Base-by-base conservation (phyloP, 768 basidiomycete genomes). In the Boletellus ananiceps region DNA sequence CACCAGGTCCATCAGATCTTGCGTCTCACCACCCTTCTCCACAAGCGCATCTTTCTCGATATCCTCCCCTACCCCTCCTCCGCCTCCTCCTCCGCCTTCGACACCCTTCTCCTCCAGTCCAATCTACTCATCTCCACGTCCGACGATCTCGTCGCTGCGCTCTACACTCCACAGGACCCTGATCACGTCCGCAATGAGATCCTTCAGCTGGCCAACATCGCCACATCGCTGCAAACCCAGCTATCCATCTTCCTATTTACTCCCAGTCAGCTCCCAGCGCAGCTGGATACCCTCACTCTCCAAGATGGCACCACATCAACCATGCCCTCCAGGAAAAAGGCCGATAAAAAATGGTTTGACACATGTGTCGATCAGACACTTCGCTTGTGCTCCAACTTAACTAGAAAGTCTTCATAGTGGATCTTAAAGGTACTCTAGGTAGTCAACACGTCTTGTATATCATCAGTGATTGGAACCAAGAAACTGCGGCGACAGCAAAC, bases 101-200 rank as follows among this genome's bases (percentile, higher is more conserved):
- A 86, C 58, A 46, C 57, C 18, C 69, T 90, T 5, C 72, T 77
- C 14, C 34, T 60, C 3, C 69, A 69, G 8, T 88, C 86, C 3
- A 69, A 76, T 27, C 58, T 65, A 7, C 71, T 87, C 18, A 71
- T 84, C 15, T 62, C 74, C 41, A 72, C 77, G 3, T 73, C 78
- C 4, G 88, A 90, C 60, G 84, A 90, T 35, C 69, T 88, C 46
- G 75, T 84, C 18, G 74, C 83, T n/a, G 68, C 81, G 2, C 67
- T 86, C 35, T 86, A 89, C 60, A 53, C 77, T 0, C 84, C 85
- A 5, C 86, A 89, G 58, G 73, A 82, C 49, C 59, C 63, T 0
- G 57, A 58, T 1, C 64, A 71, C 31, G 65, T 87, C 44, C 55
- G 57, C 9, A 56, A 63, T 11, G 73, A 78, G 46, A 54, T 81